Evolutionary conservation across 2,329 filamentous ascomycete genomes (phyloP).

Genomic region (Fusarium illudens): DNA sequence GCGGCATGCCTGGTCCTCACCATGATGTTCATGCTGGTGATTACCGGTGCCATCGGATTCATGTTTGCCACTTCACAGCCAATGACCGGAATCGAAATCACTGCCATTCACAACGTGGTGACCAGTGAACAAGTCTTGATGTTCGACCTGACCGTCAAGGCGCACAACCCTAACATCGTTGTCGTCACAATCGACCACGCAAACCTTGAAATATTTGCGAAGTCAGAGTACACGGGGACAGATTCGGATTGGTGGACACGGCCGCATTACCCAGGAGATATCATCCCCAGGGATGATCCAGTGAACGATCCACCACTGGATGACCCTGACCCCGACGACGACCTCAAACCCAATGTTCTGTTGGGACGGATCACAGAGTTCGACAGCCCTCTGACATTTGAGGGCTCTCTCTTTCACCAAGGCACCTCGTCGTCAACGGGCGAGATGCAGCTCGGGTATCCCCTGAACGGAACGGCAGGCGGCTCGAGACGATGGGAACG

Average conservation of each 20-base stretch:
- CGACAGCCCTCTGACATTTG: conserved; percentile 87
- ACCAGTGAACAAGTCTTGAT: conserved; percentile 96
- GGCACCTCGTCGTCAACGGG: conserved; percentile 77
- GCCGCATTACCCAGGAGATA: conserved; percentile 37
- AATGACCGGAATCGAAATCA: conserved; percentile 78
- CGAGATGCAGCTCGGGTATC: conserved; percentile 81
- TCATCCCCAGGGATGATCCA: conserved; percentile 46
- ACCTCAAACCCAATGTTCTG: conserved; percentile 78
- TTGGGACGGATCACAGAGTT: conserved; percentile 89
- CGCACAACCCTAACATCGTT: conserved; percentile 92
- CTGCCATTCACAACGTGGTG: conserved; percentile 86
- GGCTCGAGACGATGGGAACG: conserved; percentile 89
- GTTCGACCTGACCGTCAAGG: conserved; percentile 87
- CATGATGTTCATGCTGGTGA: conserved; percentile 80
- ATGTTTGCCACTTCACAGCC: conserved; percentile 92
- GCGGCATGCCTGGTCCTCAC: conserved; percentile 89
- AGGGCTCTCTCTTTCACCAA: conserved; percentile 86
- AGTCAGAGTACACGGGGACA: conserved; percentile 85
- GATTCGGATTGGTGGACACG: conserved; percentile 68
- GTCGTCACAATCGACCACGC: conserved; percentile 85
- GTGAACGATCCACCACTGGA: conserved; percentile 57
- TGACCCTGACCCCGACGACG: conserved; percentile 70
- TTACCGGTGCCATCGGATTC: conserved; percentile 87
- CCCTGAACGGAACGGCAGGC: conserved; percentile 88
- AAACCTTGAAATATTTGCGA: conserved; percentile 93